Conservation (phyloP, 352 stramenopile genomes). For the Pythium folliculosum region DNA sequence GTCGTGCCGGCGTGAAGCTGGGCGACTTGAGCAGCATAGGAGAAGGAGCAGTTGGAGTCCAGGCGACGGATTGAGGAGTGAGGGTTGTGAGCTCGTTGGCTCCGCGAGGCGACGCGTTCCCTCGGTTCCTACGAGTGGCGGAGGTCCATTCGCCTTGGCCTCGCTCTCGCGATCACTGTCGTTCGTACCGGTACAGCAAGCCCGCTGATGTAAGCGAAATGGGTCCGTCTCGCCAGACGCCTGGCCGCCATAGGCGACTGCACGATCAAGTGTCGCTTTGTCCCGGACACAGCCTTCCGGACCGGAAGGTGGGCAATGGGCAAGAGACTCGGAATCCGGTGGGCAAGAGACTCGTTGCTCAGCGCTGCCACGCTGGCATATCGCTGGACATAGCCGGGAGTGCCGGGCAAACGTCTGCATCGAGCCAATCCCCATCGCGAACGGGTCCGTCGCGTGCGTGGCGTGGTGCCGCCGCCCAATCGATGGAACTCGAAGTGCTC, state of each 20-base stretch:
- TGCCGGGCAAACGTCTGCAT: constrained; percentile 15
- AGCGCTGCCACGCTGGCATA: constrained; percentile 7
- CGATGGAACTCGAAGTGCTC: neutral
- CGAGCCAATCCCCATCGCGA: constrained; percentile 5
- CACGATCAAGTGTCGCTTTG: no score
- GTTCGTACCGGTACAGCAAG: no score
- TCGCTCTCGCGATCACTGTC: no score
- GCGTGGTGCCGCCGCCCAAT: neutral
- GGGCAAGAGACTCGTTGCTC: neutral
- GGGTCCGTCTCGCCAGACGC: no score
- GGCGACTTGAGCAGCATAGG: neutral
- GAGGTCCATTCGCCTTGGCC: no score
- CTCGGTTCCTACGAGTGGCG: no score
- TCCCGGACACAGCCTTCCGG: no score
- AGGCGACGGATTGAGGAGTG: neutral
- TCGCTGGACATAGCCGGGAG: neutral
- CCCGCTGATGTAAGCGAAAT: no score
- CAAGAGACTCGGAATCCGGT: neutral
- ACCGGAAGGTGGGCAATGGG: no score
- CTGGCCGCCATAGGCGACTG: no score
- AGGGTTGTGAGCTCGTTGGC: no score
- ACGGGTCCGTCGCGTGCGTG: neutral
- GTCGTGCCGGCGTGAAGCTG: neutral
- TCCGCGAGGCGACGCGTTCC: no score
- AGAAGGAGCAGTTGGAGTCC: neutral